phyloP scores from a whole-genome alignment of 371 early-diverging fungal species.

The Apophysomyces elegans region DNA sequence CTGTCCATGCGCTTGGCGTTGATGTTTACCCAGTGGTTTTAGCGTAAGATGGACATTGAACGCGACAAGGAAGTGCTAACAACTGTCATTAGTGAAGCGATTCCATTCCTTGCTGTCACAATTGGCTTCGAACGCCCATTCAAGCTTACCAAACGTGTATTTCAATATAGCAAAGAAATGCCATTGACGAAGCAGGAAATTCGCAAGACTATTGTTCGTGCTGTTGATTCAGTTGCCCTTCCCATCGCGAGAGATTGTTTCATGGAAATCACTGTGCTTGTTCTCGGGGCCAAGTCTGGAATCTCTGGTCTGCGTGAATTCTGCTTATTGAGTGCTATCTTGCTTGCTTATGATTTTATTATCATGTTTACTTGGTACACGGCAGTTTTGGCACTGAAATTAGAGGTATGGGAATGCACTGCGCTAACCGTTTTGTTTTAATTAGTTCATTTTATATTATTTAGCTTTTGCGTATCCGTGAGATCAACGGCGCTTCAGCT shows the following conservation, averaged over 20 bases:
- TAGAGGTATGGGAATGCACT: constrained; percentile 61
- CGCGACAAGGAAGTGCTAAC: too few relatives aligned
- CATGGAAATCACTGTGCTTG: constrained; percentile 79
- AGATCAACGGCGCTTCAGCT: constrained; percentile 16
- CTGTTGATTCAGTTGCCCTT: constrained; percentile 65
- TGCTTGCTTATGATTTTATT: constrained; percentile 78
- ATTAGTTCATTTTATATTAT: background rate
- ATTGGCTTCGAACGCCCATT: constrained; percentile 90
- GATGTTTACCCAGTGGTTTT: constrained; percentile 67
- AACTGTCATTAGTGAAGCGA: constrained; percentile 60
- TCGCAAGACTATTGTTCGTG: constrained; percentile 64
- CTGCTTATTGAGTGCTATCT: constrained; percentile 75
- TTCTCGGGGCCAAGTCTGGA: constrained; percentile 76
- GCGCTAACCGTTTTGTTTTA: background rate
- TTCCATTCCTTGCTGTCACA: constrained; percentile 88
- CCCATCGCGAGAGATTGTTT: constrained; percentile 74
- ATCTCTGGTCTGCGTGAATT: constrained; percentile 78
- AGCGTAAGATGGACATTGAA: constrained; percentile 31
- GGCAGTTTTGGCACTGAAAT: constrained; percentile 83
- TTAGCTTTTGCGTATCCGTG: constrained; percentile 25
- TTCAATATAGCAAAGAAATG: constrained; percentile 44
- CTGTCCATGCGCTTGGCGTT: constrained; percentile 62
- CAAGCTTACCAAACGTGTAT: constrained; percentile 77
- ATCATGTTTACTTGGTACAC: constrained; percentile 85
- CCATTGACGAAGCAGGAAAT: constrained; percentile 44